These are phyloP conservation scores for Exophiala lecanii-corni DNA, from an alignment of 2,329 filamentous ascomycete genomes.

Conservation along the genomic window DNA sequence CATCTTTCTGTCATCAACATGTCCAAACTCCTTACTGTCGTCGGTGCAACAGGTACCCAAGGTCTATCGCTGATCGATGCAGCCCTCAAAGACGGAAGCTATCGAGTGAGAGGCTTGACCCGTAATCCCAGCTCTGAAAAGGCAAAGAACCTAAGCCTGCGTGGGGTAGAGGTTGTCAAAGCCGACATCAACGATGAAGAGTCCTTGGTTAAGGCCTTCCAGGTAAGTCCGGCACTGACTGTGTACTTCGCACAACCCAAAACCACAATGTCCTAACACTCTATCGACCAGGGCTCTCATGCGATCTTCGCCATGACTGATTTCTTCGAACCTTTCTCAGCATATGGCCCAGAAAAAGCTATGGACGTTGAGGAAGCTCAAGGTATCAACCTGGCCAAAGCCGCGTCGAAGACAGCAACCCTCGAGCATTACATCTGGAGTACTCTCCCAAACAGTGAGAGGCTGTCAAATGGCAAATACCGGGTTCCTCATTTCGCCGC, in stretches of 20 bases:
- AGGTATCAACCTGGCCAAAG: slow-evolving; percentile 41
- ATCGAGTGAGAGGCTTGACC: slow-evolving; percentile 32
- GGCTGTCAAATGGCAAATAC: slow-evolving; percentile 32
- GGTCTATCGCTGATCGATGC: slow-evolving; percentile 32
- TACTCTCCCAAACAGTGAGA: slow-evolving; percentile 37
- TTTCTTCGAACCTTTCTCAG: slow-evolving; percentile 38
- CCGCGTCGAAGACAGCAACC: slow-evolving; percentile 34
- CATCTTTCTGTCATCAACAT: too few species aligned
- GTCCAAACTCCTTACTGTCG: slow-evolving; percentile 15
- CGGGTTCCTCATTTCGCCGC: slow-evolving; percentile 41
- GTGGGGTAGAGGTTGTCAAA: slow-evolving; percentile 17
- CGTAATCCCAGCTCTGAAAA: slow-evolving; percentile 28
- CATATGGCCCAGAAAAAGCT: slow-evolving; percentile 29
- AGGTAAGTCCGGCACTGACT: too few species aligned
- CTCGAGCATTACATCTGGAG: slow-evolving; percentile 46
- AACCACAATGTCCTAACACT: too few species aligned
- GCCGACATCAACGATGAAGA: slow-evolving; percentile 17
- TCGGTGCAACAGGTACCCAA: slow-evolving; percentile 38
- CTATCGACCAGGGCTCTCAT: slow-evolving; percentile 12
- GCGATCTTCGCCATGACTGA: slow-evolving; percentile 39
- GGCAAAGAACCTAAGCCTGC: slow-evolving; percentile 18
- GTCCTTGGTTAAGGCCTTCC: slow-evolving; percentile 15
- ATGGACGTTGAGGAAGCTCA: slow-evolving; percentile 37
- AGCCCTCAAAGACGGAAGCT: slow-evolving; percentile 4
- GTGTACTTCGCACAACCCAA: too few species aligned